A percentile compares a stretch with the other conserved stretches of the same genome.
Conservation (phyloP, 1,139 yeast species). For the Hemisphaericaspora subhashii region DNA sequence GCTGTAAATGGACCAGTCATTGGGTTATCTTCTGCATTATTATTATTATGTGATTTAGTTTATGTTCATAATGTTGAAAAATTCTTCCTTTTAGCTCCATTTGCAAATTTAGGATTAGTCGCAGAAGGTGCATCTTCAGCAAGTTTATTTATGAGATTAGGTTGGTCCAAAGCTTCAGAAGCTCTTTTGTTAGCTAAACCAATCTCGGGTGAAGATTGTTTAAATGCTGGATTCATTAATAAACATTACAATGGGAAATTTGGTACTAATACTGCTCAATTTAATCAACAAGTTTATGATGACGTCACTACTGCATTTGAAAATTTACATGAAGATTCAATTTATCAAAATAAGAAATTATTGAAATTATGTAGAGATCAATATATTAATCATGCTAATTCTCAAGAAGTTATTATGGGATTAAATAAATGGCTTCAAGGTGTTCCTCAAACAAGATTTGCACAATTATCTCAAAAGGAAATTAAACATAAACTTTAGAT, state of each 20-base stretch:
- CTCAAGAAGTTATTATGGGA: slow-evolving; percentile 69
- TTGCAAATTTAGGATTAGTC: slow-evolving; percentile 79
- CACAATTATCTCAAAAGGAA: slow-evolving; percentile 52
- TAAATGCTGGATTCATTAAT: slow-evolving; percentile 61
- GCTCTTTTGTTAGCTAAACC: slow-evolving; percentile 72
- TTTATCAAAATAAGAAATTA: slow-evolving; percentile 62
- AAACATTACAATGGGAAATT: slow-evolving; percentile 45
- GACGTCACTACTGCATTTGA: slow-evolving; percentile 48
- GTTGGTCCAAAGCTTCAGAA: slow-evolving; percentile 73
- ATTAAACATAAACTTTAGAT: slow-evolving; percentile 57
- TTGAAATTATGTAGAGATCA: slow-evolving; percentile 48
- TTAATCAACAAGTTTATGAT: slow-evolving; percentile 53
- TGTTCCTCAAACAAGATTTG: slow-evolving; percentile 70
- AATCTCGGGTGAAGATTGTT: slow-evolving; percentile 59
- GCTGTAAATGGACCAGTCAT: slow-evolving; percentile 88
- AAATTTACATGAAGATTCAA: slow-evolving; percentile 57
- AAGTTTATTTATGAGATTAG: slow-evolving; percentile 68
- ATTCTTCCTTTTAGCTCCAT: slow-evolving; percentile 70
- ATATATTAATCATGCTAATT: slow-evolving; percentile 51
- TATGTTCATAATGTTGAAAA: slow-evolving; percentile 62
- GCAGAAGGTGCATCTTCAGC: slow-evolving; percentile 81
- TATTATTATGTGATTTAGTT: slow-evolving; percentile 73
- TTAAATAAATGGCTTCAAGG: slow-evolving; percentile 71
- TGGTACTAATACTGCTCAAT: slow-evolving; percentile 50
- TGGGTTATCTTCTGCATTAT: slow-evolving; percentile 75